phyloP scores from a whole-genome alignment of 1,284 basidiomycete genomes.

The Schizophyllum commune region DNA sequence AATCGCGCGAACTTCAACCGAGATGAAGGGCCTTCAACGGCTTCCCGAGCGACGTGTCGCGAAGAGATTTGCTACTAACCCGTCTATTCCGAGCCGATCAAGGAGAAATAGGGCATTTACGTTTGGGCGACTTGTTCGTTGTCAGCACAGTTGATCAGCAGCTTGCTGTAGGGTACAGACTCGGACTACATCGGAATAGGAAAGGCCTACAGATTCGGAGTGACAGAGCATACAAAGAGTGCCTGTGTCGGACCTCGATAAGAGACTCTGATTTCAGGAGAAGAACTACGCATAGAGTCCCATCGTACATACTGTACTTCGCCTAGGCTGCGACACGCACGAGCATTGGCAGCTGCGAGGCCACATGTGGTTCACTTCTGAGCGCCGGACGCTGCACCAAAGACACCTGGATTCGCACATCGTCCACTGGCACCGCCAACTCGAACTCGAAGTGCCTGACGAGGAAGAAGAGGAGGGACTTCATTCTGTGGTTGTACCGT shows the following conservation, averaged over 20 bases:
- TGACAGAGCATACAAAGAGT: too few species aligned
- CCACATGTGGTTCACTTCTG: constrained; percentile 24
- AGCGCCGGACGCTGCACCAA: constrained; percentile 35
- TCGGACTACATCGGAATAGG: too few species aligned
- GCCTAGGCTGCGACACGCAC: constrained; percentile 8
- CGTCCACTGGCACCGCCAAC: constrained; percentile 35
- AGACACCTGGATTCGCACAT: constrained; percentile 29
- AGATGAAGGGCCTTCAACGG: neutral
- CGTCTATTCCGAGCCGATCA: neutral
- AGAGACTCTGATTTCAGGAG: too few species aligned
- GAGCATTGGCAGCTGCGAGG: constrained; percentile 26
- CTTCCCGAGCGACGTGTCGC: neutral
- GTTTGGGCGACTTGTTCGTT: neutral
- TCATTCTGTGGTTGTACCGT: constrained; percentile 31
- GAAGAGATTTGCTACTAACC: too few species aligned
- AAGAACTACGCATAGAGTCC: too few species aligned
- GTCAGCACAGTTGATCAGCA: neutral
- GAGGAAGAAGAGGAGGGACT: constrained; percentile 50
- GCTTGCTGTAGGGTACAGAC: too few species aligned
- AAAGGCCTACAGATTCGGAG: too few species aligned
- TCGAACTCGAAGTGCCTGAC: constrained; percentile 49
- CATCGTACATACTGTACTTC: too few species aligned
- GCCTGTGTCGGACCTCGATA: too few species aligned
- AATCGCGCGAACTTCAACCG: neutral
- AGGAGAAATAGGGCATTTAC: neutral